These are phyloP conservation scores for Tetradesmus lagerheimii DNA, from an alignment of 139 green algal species.

Conservation along the genomic window DNA sequence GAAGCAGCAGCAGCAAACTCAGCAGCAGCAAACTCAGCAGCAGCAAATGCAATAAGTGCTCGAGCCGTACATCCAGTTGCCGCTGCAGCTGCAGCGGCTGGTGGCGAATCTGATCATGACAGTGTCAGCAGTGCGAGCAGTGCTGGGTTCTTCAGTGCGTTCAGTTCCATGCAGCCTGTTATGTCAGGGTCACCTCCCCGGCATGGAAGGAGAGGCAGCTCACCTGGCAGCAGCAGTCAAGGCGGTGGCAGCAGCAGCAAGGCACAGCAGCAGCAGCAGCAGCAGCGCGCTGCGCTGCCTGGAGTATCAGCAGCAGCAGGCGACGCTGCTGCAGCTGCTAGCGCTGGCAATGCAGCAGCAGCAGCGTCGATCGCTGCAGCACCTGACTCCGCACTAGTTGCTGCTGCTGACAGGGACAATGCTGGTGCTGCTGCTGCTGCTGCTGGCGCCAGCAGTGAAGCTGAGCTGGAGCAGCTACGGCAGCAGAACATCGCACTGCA, in stretches of 20 bases:
- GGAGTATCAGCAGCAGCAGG: neutral
- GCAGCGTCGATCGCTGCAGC: neutral
- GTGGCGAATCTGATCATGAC: neutral
- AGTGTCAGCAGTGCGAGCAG: neutral
- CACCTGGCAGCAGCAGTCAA: neutral
- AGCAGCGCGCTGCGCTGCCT: neutral
- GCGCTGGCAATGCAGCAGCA: neutral
- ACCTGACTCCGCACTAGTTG: neutral
- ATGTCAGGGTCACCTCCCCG: neutral
- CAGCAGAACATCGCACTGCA: slow-evolving; percentile 15
- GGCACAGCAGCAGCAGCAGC: too few relatives aligned
- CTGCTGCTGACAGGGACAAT: too few relatives aligned
- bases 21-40: slow-evolving; percentile 17
- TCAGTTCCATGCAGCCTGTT: neutral
- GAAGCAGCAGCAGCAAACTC: neutral
- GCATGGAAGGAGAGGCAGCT: neutral
- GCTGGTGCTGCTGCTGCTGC: neutral
- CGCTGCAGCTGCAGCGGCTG: slow-evolving; percentile 33
- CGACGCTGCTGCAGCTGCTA: neutral
- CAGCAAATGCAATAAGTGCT: neutral
- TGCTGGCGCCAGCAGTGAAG: neutral
- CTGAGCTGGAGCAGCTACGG: slow-evolving; percentile 12
- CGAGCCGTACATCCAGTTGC: neutral
- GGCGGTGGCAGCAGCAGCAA: neutral
- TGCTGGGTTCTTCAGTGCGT: neutral